Evolutionary conservation across 129 eudicot species (phyloP), one percentile per base, ranked within the genome.

Genomic region (Heracleum sosnowskyi): DNA sequence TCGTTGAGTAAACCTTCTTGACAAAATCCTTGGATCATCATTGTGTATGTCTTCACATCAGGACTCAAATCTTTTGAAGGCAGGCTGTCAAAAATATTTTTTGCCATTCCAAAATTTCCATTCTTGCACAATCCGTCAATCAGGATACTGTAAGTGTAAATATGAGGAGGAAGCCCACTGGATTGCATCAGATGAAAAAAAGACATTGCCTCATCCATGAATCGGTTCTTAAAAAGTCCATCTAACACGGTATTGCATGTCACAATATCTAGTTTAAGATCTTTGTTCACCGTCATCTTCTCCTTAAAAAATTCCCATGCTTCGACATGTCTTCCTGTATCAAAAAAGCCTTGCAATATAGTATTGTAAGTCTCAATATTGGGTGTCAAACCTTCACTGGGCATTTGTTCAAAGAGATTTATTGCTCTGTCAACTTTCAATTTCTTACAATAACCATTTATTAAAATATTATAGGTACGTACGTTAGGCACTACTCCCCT

Each of bases 281-380:
- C 40, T 57, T n/a, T 9, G 41, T 35, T 31, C 1, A 35, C 6
- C 40, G 5, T 37, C 71, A 57, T 77, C 62, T 22, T 53, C 3
- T 77, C 73, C 9, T 39, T 4, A 40, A 36, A 60, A 13, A 77
- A 26, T 1, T 2, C 6, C 0, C 4, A 36, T 10, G 80, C 73
- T 7, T 39, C 80, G 1, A 5, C 39, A 77, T 7, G n/a, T n/a
- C 22, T 60, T 0, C 57, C 73, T 0, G 3, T 2, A 11, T 15
- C 6, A 57, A 77, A 35, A 7, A 60, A 39, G 5, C 72, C 73
- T 24, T 26, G 71, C 24, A 77, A 12, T 1, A 77, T 57, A 15
- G 72, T 39, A 33, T 5, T 77, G 26, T 55, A 77, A 42, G 90
- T 89, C 44, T 78, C 47, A 18, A 85, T 37, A 7, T 16, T 37